Evolutionary conservation across 495 filamentous ascomycete genomes (phyloP).

Genomic region (Neurospora sp.): DNA sequence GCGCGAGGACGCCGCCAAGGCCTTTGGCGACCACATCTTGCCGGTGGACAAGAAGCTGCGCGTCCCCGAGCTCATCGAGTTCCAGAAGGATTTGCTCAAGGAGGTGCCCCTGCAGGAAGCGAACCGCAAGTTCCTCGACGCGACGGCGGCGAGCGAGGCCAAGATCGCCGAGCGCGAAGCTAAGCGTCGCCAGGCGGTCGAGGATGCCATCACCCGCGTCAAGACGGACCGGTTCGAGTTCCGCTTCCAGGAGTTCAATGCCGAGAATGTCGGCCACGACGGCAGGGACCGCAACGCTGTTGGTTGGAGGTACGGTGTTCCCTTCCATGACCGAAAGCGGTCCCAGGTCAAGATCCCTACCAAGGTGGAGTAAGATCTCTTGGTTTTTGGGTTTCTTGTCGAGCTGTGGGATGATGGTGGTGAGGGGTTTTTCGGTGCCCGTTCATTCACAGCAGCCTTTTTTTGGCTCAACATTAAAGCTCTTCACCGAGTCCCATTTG

Average conservation of each 20-base stretch:
- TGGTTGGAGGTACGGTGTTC: conserved; percentile 49
- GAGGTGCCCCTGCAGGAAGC: conserved; percentile 19
- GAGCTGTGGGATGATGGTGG: background rate
- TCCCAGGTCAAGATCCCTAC: conserved; percentile 39
- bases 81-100: conserved; percentile 39
- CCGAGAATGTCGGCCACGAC: conserved; percentile 33
- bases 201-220: conserved; percentile 36
- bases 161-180: conserved; percentile 28
- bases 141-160: conserved; percentile 23
- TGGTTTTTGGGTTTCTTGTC: background rate
- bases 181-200: conserved; percentile 27
- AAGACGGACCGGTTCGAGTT: conserved; percentile 58
- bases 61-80: conserved; percentile 68
- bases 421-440: background rate
- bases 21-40: conserved; percentile 61
- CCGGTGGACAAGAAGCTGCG: conserved; percentile 81
- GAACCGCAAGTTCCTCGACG: conserved; percentile 20
- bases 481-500: background rate
- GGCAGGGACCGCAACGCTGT: conserved; percentile 43
- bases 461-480: background rate
- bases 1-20: conserved; percentile 76
- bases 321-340: conserved; percentile 36
- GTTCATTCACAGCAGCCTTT: background rate
- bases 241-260: conserved; percentile 56
- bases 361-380: conserved; percentile 18